Evolutionary conservation across 441 rosid species (phyloP), one percentile per base, ranked within the genome.

Genomic region (Bruguiera hainesii): DNA sequence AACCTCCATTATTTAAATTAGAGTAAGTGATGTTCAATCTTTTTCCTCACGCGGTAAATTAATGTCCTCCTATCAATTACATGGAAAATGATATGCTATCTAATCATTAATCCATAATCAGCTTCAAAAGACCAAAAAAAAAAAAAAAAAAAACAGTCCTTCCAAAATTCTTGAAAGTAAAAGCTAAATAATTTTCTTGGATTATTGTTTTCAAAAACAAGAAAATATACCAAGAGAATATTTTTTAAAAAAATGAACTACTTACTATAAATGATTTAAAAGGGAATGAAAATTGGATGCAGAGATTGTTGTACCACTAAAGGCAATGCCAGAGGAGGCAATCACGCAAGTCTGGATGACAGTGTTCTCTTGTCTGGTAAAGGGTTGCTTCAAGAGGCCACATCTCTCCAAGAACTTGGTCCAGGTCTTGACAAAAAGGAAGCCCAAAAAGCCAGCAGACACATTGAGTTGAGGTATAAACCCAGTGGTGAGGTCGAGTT

Each of bases 261-360:
- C 15, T 7, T 51, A 35, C 23, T 29, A 16, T 20, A 15, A 55
- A 51, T n/a, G 62, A 1, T 25, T 21, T 26, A 28, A 60, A 53
- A 30, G 42, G 49, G 21, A 65, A 49, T 30, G 16, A 67, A 1
- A 26, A 31, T 33, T 31, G 64, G 46, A 6, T 25, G 15, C 75
- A 53, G 48, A 39, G 48, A 13, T 11, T 39, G 48, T 11, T 39
- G 48, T 80, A 91, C 94, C 93, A 73, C 96, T 92, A 48, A 87
- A 92, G 71, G 96, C 87, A 71, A 92, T 92, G 76, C 98, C 98
- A 20, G 96, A 82, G 76, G 96, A 85, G 66, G 98, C 96, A 23
- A 91, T 96, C 33, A 91, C 93, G 55, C 96, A 91, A 11, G 97
- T 87, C 83, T 91, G 97, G 23, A 91, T 87, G 49, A 87, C 97